Conservation (phyloP, 2,329 filamentous ascomycete genomes). For the Fusarium sp. region DNA sequence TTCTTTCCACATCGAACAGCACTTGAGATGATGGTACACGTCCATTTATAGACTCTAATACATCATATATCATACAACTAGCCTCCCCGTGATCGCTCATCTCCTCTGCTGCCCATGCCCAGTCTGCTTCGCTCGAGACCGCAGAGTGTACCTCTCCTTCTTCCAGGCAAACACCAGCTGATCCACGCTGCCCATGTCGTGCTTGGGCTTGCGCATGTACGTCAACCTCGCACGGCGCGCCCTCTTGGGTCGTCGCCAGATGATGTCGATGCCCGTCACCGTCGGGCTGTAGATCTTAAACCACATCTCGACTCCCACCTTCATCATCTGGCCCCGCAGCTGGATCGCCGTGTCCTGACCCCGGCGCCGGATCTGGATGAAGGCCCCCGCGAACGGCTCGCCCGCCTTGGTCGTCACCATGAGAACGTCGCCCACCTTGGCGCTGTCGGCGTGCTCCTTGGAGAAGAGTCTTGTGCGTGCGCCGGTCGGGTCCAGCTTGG, state of each 20-base stretch:
- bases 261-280: slow-evolving; percentile 91
- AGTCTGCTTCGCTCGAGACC: slow-evolving; percentile 50
- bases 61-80: slow-evolving; percentile 48
- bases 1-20: neutral
- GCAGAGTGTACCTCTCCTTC: slow-evolving; percentile 58
- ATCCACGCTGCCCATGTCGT: slow-evolving; percentile 89
- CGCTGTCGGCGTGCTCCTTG: slow-evolving; percentile 80
- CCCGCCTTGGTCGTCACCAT: slow-evolving; percentile 84
- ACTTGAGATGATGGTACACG: slow-evolving; percentile 21
- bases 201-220: slow-evolving; percentile 89
- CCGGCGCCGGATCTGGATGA: slow-evolving; percentile 86
- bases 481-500: slow-evolving; percentile 84
- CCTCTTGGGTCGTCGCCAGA: slow-evolving; percentile 86
- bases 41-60: slow-evolving; percentile 42
- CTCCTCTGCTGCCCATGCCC: slow-evolving; percentile 41
- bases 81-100: slow-evolving; percentile 3
- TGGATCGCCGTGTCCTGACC: slow-evolving; percentile 91
- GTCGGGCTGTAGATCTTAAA: slow-evolving; percentile 94
- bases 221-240: slow-evolving; percentile 89
- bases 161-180: slow-evolving; percentile 73
- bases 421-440: slow-evolving; percentile 88
- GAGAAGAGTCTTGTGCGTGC: slow-evolving; percentile 86
- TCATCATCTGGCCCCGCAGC: slow-evolving; percentile 86
- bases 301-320: slow-evolving; percentile 95
- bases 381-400: slow-evolving; percentile 91